Percentiles rank a stretch among this genome's conserved stretches.
phyloP scores from a whole-genome alignment of 139 green algal genomes.

The Nannochloris sp. region DNA sequence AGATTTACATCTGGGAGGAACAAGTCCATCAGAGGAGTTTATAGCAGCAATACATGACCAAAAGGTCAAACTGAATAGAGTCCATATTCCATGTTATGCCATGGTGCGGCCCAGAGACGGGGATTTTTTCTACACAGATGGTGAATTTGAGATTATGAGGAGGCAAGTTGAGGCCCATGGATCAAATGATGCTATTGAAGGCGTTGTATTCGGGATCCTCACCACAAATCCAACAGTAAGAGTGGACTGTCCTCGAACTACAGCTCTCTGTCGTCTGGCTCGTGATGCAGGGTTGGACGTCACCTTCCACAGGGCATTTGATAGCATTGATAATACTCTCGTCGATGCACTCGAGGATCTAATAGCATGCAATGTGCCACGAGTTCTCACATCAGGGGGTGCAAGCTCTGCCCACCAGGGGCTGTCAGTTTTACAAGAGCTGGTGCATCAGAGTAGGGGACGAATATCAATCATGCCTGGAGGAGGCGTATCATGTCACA shows the following conservation, averaged over 20 bases:
- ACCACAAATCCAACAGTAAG: neutral
- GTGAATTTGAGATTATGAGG: slow-evolving; percentile 22
- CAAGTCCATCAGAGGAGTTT: slow-evolving; percentile 8
- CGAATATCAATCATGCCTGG: slow-evolving; percentile 24
- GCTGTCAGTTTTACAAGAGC: slow-evolving; percentile 2
- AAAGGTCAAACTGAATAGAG: neutral
- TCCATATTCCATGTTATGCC: slow-evolving; percentile 10
- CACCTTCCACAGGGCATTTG: slow-evolving; percentile 32
- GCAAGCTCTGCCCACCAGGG: slow-evolving; percentile 2
- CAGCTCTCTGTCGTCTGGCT: slow-evolving; percentile 11
- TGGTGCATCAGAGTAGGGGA: slow-evolving; percentile 10
- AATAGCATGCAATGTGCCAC: slow-evolving; percentile 8
- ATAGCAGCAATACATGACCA: neutral
- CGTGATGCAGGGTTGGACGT: slow-evolving; percentile 16
- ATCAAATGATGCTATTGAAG: slow-evolving; percentile 12
- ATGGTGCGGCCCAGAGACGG: slow-evolving; percentile 18
- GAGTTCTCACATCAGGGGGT: slow-evolving; percentile 16
- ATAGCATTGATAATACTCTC: slow-evolving; percentile 14
- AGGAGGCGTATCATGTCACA: slow-evolving; percentile 18
- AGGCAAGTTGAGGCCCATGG: slow-evolving; percentile 15
- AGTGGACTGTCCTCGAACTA: slow-evolving; percentile 2
- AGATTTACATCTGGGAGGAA: slow-evolving; percentile 5
- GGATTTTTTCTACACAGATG: slow-evolving; percentile 16
- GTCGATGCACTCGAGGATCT: slow-evolving; percentile 12
- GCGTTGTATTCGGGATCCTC: slow-evolving; percentile 21